These are phyloP conservation scores for Casuarina cunninghamiana DNA, from an alignment of 306 rosid species.

Conservation along the genomic window DNA sequence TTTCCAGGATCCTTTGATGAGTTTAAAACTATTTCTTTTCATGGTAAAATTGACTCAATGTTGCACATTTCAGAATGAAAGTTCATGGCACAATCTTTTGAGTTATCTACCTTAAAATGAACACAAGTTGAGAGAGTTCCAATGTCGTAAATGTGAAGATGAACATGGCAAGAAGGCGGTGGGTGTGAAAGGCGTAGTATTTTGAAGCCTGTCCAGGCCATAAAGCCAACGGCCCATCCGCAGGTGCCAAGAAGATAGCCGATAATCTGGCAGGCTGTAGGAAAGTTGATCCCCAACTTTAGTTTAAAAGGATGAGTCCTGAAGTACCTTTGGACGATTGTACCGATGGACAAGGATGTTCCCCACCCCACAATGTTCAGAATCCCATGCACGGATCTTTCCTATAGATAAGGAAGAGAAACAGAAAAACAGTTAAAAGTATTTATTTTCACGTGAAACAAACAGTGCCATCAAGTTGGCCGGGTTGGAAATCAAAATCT, in stretches of 20 bases:
- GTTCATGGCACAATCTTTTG: not conserved
- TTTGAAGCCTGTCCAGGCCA: conserved; percentile 67
- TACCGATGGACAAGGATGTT: conserved; percentile 61
- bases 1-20: not conserved
- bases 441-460: too few species aligned
- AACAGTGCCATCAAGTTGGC: too few species aligned
- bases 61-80: not conserved
- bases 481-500: too few species aligned
- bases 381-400: conserved; percentile 62
- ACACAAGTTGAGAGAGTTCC: conserved; percentile 22
- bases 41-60: not conserved
- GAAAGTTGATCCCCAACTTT: conserved; percentile 23
- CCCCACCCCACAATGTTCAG: conserved; percentile 90
- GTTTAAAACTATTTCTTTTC: not conserved
- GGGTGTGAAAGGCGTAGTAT: conserved; percentile 50
- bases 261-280: conserved; percentile 39
- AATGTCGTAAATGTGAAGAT: conserved; percentile 63
- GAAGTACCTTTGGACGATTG: conserved; percentile 60
- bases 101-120: not conserved
- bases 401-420: too few species aligned
- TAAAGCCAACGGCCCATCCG: conserved; percentile 67
- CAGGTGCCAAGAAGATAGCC: conserved; percentile 45
- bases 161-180: conserved; percentile 49
- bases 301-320: conserved; percentile 33
- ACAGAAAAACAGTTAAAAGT: too few species aligned